Base-by-base conservation (phyloP, 169 alveolate genomes). In the Perkinsus chesapeaki region DNA sequence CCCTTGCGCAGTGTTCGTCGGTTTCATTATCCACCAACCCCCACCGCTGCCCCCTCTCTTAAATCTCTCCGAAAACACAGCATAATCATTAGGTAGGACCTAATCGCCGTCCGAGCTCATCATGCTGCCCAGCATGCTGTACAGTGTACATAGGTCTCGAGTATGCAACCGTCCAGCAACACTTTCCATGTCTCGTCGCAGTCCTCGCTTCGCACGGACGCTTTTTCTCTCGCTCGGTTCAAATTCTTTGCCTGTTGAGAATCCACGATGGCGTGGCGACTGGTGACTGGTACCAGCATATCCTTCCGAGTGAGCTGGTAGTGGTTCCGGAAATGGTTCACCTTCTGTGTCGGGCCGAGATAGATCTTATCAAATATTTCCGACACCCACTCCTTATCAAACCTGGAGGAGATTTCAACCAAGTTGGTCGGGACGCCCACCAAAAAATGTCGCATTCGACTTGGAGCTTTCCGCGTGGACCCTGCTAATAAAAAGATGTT, bases 241-340 rank as follows among this genome's bases (percentile, higher is more conserved):
- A 97, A 92, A 95, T 97, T 97, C 93, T 97, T 97, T 34, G 97
- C 96, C 98, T 43, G 60, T 16, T 43, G 23, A 43, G 60, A 43
- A 43, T 43, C 60, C 16, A 9, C 60, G n/a, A n/a, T n/a, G n/a
- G 60, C 60, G 60, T 16, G 5, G 60, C 60, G 60, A 43, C 16
- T 9, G 16, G 60, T 9, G 5, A 43, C 60, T 43, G n/a, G n/a
- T n/a, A 43, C 60, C 23, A 97, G 95, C 91, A 97, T 93, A 94
- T 97, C 99, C 95, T 97, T 97, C 90, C 99, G 94, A 0, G 97
- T 95, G 36, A 97, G 96, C 95, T 97, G 98, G 94, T 96, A 97
- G 93, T 97, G 97, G 93, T 97, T 97, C n/a, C 98, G 95, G 93
- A 95, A 97, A 93, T 97, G 99, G 95, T 97, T 97, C 37, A 97